Conservation (phyloP, 2,329 filamentous ascomycete species). For the Madurella fahalii region DNA sequence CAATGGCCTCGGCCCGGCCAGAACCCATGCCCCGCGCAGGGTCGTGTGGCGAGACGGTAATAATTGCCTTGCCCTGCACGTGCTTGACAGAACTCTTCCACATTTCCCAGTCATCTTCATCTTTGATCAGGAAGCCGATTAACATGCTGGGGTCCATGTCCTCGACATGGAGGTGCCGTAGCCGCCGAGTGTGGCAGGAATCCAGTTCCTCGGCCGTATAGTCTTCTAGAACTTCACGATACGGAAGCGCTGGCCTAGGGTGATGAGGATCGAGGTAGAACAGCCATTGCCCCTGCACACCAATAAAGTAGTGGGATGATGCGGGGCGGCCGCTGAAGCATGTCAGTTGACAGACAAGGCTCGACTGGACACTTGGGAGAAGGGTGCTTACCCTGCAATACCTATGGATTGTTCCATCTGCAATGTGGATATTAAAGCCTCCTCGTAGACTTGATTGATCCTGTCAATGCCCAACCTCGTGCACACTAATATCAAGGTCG, state of each 20-base stretch:
- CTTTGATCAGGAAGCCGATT: conserved; percentile 82
- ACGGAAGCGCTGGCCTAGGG: conserved; percentile 71
- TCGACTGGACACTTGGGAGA: background rate
- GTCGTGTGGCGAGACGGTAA: conserved; percentile 74
- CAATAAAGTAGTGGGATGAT: conserved; percentile 67
- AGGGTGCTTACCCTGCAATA: conserved; percentile 72
- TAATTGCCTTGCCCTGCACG: conserved; percentile 76
- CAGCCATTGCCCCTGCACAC: conserved; percentile 64
- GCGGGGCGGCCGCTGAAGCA: conserved; percentile 75
- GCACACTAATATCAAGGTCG: conserved; percentile 84
- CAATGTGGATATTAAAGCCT: conserved; percentile 78
- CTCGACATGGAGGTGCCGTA: conserved; percentile 76
- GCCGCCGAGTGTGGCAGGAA: conserved; percentile 80
- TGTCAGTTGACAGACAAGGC: conserved; percentile 8
- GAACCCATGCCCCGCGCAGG: conserved; percentile 49
- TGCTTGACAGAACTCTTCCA: conserved; percentile 76
- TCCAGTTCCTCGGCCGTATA: conserved; percentile 71
- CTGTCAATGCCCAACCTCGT: conserved; percentile 90
- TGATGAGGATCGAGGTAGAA: conserved; percentile 96
- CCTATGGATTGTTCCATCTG: conserved; percentile 92
- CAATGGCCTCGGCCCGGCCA: conserved; percentile 70
- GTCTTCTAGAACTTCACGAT: conserved; percentile 50
- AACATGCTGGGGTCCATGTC: conserved; percentile 99
- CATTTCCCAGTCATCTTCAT: conserved; percentile 75
- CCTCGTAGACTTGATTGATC: conserved; percentile 91